A percentile compares a stretch with the other conserved stretches of the same genome.
These are phyloP conservation scores for Blastomyces parvus DNA, from an alignment of 2,329 filamentous ascomycete genomes.

Conservation along the genomic window DNA sequence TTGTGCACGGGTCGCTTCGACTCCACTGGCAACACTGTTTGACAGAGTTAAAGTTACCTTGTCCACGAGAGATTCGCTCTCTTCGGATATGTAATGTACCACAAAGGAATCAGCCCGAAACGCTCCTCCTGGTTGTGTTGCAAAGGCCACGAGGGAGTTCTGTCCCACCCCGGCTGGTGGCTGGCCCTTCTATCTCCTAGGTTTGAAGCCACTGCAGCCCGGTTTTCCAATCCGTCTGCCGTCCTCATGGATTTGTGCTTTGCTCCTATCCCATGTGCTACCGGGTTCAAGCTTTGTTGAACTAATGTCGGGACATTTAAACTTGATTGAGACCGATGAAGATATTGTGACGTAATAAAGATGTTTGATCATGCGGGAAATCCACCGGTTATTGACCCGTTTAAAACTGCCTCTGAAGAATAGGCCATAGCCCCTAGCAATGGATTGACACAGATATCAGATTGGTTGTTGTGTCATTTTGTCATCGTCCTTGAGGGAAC, in stretches of 20 bases:
- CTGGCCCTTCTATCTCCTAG: neutral
- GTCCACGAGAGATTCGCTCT: too few relatives aligned
- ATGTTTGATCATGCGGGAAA: too few relatives aligned
- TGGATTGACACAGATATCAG: too few relatives aligned
- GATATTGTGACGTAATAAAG: too few relatives aligned
- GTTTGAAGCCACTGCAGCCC: neutral
- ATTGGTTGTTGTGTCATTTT: too few relatives aligned
- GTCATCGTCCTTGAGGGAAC: too few relatives aligned
- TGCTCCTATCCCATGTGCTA: neutral
- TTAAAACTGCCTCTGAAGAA: neutral
- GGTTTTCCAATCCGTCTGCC: neutral
- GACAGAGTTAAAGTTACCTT: neutral
- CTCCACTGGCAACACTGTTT: neutral
- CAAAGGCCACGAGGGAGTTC: neutral
- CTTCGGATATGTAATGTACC: too few relatives aligned
- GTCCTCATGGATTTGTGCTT: neutral
- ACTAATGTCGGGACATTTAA: neutral
- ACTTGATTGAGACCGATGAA: too few relatives aligned
- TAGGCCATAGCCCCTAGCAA: too few relatives aligned
- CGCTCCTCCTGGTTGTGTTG: neutral
- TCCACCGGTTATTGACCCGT: neutral
- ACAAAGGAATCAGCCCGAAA: neutral
- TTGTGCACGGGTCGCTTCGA: neutral
- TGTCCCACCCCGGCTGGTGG: neutral
- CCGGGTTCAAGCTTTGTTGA: neutral